These are phyloP conservation scores for Cyamopsis tetragonoloba DNA, from an alignment of 306 rosid genomes.

Conservation along the genomic window DNA sequence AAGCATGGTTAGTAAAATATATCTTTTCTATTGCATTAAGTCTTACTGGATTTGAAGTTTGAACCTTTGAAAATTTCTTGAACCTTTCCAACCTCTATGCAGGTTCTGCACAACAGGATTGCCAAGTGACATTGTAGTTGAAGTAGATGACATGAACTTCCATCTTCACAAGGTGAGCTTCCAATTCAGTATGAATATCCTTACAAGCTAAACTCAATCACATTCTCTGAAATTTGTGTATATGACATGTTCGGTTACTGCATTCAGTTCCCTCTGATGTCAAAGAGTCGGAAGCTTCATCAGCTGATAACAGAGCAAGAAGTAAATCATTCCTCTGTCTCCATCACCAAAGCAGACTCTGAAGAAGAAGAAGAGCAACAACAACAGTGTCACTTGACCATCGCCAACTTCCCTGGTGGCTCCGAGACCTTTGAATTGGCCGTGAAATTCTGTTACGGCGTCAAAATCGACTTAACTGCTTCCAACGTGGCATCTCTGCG, in stretches of 20 bases:
- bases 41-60: neutral
- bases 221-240: neutral
- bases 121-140: constrained; percentile 92
- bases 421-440: constrained; percentile 81
- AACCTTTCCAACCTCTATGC: too few species aligned
- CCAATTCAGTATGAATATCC: neutral
- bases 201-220: neutral
- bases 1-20: constrained; percentile 75
- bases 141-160: constrained; percentile 82
- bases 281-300: constrained; percentile 74
- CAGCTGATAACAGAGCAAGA: constrained; percentile 70
- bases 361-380: constrained; percentile 52
- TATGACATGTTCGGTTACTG: too few species aligned
- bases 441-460: constrained; percentile 92
- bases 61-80: neutral
- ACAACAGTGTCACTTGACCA: constrained; percentile 58
- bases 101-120: constrained; percentile 98
- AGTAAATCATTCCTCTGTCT: constrained; percentile 33
- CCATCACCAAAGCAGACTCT: constrained; percentile 23
- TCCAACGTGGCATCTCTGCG: constrained; percentile 83
- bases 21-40: too few species aligned
- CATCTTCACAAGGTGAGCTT: constrained; percentile 87
- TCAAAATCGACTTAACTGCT: constrained; percentile 68
- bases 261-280: constrained; percentile 89
- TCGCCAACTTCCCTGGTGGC: constrained; percentile 78